These are phyloP conservation scores for Acacia acuminata DNA, from an alignment of 306 rosid species.

Conservation along the genomic window DNA sequence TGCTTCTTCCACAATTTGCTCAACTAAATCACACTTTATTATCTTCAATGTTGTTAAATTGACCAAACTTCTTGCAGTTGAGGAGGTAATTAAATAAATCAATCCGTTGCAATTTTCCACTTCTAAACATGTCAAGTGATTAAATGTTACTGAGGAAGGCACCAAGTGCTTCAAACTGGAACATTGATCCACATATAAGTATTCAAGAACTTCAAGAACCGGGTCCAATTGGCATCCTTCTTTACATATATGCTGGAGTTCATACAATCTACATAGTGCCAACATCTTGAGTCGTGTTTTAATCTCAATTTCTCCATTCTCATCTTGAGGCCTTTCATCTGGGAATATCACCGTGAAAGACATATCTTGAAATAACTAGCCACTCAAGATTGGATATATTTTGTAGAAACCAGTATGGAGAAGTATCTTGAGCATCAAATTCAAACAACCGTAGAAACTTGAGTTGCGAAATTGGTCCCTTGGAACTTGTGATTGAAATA, in stretches of 20 bases:
- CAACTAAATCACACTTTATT: not conserved
- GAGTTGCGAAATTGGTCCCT: too few relatives aligned
- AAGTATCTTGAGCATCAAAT: too few relatives aligned
- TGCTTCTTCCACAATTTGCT: not conserved
- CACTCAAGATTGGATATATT: too few relatives aligned
- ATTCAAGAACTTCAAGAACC: not conserved
- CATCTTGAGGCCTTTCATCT: not conserved
- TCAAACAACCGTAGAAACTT: too few relatives aligned
- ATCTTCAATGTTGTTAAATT: not conserved
- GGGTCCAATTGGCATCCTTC: not conserved
- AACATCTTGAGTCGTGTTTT: not conserved
- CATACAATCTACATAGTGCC: not conserved
- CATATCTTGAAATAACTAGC: accelerated
- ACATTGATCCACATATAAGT: not conserved
- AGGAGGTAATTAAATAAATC: not conserved
- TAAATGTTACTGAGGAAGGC: not conserved
- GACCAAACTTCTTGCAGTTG: not conserved
- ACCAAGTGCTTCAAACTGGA: not conserved
- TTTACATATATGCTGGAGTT: not conserved
- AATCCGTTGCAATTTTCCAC: not conserved
- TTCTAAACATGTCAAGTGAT: not conserved
- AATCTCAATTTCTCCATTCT: not conserved
- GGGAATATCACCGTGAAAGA: not conserved
- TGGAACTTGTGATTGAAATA: too few relatives aligned
- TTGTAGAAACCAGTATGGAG: too few relatives aligned